phyloP scores from a whole-genome alignment of 139 green algal species.

The Marvania coccoides region DNA sequence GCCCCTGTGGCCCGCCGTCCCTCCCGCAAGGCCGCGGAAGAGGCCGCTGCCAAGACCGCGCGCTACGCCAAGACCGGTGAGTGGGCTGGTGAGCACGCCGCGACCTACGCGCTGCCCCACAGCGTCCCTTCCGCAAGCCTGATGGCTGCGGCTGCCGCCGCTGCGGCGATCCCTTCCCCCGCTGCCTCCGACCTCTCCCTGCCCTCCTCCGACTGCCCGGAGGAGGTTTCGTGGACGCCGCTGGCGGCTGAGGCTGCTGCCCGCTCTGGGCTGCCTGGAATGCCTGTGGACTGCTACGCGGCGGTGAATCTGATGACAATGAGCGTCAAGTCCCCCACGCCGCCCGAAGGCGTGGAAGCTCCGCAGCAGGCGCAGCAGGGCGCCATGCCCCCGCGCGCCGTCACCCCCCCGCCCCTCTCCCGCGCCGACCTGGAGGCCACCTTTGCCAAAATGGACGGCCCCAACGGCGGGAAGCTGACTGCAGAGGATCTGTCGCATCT shows the following conservation, averaged over 20 bases:
- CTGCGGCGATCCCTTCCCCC: constrained; percentile 1
- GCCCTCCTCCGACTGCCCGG: constrained; percentile 37
- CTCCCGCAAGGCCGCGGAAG: constrained; percentile 23
- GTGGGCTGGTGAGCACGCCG: constrained; percentile 1
- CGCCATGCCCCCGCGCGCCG: background rate
- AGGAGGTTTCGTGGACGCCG: constrained; percentile 44
- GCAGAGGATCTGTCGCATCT: constrained; percentile 9
- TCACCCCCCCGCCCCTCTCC: background rate
- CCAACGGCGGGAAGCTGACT: background rate
- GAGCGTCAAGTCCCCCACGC: constrained; percentile 11
- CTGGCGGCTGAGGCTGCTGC: background rate
- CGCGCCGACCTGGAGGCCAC: background rate
- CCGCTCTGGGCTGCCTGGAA: background rate
- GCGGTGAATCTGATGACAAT: constrained; percentile 58
- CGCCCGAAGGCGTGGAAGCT: no score
- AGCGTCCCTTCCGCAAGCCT: no score
- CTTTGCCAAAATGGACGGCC: background rate
- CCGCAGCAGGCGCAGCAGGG: background rate
- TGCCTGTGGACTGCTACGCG: constrained; percentile 35
- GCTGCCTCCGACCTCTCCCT: constrained; percentile 6
- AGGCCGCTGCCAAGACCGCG: constrained; percentile 24
- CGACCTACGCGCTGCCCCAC: background rate
- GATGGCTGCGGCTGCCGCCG: no score
- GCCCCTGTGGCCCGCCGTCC: background rate
- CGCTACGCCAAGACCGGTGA: constrained; percentile 28